Evolutionary conservation across 2,329 filamentous ascomycete genomes (phyloP), one percentile per base, ranked within the genome.

Genomic region (Exophiala alcalophila): DNA sequence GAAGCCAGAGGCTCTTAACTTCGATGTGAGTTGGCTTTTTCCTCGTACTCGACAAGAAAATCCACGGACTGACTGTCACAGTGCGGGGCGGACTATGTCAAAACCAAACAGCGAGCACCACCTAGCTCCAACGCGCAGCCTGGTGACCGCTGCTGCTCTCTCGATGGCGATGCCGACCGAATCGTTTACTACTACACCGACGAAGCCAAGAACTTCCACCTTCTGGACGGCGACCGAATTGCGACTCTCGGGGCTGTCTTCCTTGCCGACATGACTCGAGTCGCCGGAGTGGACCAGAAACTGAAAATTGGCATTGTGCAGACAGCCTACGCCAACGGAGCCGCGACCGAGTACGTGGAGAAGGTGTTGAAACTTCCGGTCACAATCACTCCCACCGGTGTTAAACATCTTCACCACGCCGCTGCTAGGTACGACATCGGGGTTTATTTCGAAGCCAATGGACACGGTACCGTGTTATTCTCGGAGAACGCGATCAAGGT

Each of bases 371-470:
- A 86, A 59, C 80, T 98, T 28, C 90, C 90, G 34, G 87, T 95
- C 15, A 83, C 94, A 46, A 95, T 86, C 75, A 97, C 92, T 1
- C 83, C 88, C 10, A 98, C 92, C 1, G 92, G 92, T 54, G 92
- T 98, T 50, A 98, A 98, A 74, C 86, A 96, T 68, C 78, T 98
- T 51, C 92, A 98, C 69, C 92, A 97, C 61, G 92, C 88, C n/a
- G 92, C 92, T 26, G 82, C 86, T 59, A 86, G 90, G 54, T 95
- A 94, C 58, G 92, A 98, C 59, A 83, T 97, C 41, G 92, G 92
- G 44, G 88, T 97, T 38, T 98, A 98, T 72, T 98, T 98, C 60
- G 92, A 98, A 71, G 92, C 92, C 53, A 98, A 98, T 63, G 92
- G 92, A 20, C 92, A 98, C 66, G 92, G 92, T 54, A 98, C 92